Percentiles rank a stretch among this genome's conserved stretches.
phyloP scores from a whole-genome alignment of 208 protist species.

The Trypanosoma brucei region DNA sequence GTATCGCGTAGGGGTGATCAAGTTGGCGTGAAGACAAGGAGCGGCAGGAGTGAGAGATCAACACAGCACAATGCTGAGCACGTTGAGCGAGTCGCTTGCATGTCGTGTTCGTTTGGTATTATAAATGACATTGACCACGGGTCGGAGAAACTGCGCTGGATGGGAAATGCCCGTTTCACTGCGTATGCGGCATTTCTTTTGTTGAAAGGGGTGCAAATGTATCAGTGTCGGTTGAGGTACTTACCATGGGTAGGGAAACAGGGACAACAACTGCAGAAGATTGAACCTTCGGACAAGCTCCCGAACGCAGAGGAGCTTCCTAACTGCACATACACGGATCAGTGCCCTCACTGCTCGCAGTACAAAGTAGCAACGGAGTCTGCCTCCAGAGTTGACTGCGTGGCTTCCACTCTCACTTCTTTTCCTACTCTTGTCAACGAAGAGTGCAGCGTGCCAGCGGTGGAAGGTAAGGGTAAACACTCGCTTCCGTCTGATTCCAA shows the following conservation, averaged over 20 bases:
- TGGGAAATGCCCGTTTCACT: conserved; percentile 79
- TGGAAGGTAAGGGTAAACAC: background rate
- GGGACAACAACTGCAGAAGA: conserved; percentile 46
- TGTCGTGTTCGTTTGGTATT: conserved; percentile 81
- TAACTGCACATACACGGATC: conserved; percentile 50
- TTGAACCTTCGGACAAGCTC: conserved; percentile 35
- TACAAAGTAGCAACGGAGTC: conserved; percentile 14
- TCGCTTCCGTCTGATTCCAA: background rate
- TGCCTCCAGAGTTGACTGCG: background rate
- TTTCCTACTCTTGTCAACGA: background rate
- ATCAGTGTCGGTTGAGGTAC: conserved; percentile 63
- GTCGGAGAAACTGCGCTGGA: conserved; percentile 79
- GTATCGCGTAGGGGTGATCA: conserved; percentile 25
- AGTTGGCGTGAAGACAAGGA: background rate
- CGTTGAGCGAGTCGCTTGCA: conserved; percentile 66
- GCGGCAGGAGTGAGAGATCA: background rate
- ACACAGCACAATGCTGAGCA: conserved; percentile 18
- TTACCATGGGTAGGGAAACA: conserved; percentile 55
- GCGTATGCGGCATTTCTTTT: conserved; percentile 65
- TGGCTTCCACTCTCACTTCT: background rate
- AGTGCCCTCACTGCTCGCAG: conserved; percentile 60
- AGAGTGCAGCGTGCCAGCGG: background rate
- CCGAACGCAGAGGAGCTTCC: conserved; percentile 36
- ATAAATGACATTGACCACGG: conserved; percentile 83
- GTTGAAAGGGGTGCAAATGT: conserved; percentile 44